Conservation (phyloP, 805 yeast genomes). For the Teunomyces cretensis region DNA sequence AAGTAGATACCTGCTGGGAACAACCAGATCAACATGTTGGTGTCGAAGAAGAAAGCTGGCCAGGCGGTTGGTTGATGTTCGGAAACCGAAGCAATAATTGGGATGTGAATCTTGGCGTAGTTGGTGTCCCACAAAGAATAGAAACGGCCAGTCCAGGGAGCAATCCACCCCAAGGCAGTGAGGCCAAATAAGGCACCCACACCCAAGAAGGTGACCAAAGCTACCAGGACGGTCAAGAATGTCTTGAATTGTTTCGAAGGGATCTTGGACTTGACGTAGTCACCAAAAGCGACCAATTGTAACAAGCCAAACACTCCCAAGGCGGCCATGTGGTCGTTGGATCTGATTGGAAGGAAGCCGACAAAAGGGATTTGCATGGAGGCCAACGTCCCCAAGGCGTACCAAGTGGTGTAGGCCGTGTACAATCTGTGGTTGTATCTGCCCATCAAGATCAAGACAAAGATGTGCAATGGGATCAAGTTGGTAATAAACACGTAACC, state of each 20-base stretch:
- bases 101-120: constrained; percentile 97
- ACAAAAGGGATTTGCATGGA: constrained; percentile 99
- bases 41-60: constrained; percentile 97
- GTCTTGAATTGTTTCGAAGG: constrained; percentile 71
- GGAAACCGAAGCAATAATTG: constrained; percentile 96
- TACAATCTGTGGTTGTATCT: constrained; percentile 81
- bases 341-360: constrained; percentile 93
- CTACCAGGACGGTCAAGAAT: constrained; percentile 60
- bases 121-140: constrained; percentile 97
- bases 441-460: constrained; percentile 90
- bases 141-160: constrained; percentile 99
- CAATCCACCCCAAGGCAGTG: constrained; percentile 89
- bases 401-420: constrained; percentile 95
- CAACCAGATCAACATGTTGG: constrained; percentile 90
- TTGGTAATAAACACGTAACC: constrained; percentile 98
- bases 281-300: constrained; percentile 86
- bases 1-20: constrained; percentile 97
- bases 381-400: constrained; percentile 93
- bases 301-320: constrained; percentile 94
- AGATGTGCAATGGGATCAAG: constrained; percentile 92
- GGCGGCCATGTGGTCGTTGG: constrained; percentile 98
- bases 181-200: constrained; percentile 69
- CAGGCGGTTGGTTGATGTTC: constrained; percentile 99
- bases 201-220: constrained; percentile 59
- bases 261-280: constrained; percentile 72